These are phyloP conservation scores for Hyparrhenia diplandra DNA, from an alignment of 176 grass and related monocot species.

Conservation along the genomic window DNA sequence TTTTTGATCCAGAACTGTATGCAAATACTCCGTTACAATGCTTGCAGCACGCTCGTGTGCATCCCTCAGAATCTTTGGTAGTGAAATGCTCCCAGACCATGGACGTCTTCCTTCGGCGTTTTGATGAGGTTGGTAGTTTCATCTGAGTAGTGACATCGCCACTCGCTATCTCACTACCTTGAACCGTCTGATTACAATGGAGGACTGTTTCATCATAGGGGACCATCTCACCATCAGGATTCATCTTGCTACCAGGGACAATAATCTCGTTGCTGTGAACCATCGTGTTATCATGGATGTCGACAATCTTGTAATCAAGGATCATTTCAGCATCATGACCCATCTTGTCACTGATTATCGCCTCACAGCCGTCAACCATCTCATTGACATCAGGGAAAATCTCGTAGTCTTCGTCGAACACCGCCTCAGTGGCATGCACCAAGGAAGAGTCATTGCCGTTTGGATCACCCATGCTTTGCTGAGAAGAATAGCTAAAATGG, in stretches of 20 bases:
- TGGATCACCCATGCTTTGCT: neutral
- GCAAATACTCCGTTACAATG: neutral
- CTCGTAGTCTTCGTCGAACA: neutral
- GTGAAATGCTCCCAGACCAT: slow-evolving; percentile 10
- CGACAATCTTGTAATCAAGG: neutral
- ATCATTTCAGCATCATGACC: neutral
- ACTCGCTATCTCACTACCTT: neutral
- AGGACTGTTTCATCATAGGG: neutral
- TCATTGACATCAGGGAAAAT: neutral
- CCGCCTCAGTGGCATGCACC: neutral
- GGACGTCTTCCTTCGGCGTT: neutral
- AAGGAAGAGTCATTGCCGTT: neutral
- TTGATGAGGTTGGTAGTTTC: neutral
- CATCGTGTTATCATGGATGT: neutral
- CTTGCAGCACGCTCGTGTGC: neutral
- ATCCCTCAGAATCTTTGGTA: neutral
- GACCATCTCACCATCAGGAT: neutral
- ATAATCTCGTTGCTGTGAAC: neutral
- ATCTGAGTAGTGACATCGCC: neutral
- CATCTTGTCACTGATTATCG: neutral
- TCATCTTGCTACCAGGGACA: neutral
- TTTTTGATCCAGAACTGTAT: neutral
- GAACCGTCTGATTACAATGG: neutral
- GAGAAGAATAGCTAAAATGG: neutral
- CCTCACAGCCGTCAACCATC: neutral